Evolutionary conservation across 352 stramenopile genomes (phyloP), one percentile per base, ranked within the genome.

Genomic region (Thraustochytrium sp.): DNA sequence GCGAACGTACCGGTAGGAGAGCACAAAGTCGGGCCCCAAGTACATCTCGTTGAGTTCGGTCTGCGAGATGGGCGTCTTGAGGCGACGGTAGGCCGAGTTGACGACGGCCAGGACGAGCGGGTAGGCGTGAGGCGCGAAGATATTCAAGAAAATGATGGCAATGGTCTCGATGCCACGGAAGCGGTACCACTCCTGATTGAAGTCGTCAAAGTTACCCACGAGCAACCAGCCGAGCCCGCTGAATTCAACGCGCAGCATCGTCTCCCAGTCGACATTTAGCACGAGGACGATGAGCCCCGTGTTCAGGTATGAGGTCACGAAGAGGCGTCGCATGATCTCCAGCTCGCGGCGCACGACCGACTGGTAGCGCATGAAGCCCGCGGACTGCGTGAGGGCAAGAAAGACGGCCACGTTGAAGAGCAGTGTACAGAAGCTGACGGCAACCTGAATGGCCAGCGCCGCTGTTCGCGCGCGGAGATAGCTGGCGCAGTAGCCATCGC

Each of bases 91-190:
- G 16, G 11, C 53, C 34, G 56, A 56, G 59, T 65, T 82, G 53
- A 16, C 3, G 61, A 76, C 59, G 38, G 13, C 23, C 18, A 42
- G 9, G 8, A 84, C 2, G 23, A 84, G 49, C 16, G 75, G 75
- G 18, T 23, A 29, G 46, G 23, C 21, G 38, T 84, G 75, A 3
- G 75, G 75, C 3, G 76, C 23, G 59, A 84, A 36, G 61, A 82
- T 83, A 36, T 82, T 82, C 29, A 83, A 9, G 13, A 16, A 23
- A 61, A 72, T 56, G n/a, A 55, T 55, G 23, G 83, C 8, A 8
- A 84, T 83, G n/a, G n/a, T n/a, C 9, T 75, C 37, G 18, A 82
- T 31, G 18, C 75, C 75, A 61, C 84, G 61, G 37, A 21, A 29
- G 38, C 37, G n/a, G 49, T 84, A 84, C 75, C 75, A 84, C 21